Evolutionary conservation across 495 filamentous ascomycete genomes (phyloP).

Genomic region (Durotheca rogersii): DNA sequence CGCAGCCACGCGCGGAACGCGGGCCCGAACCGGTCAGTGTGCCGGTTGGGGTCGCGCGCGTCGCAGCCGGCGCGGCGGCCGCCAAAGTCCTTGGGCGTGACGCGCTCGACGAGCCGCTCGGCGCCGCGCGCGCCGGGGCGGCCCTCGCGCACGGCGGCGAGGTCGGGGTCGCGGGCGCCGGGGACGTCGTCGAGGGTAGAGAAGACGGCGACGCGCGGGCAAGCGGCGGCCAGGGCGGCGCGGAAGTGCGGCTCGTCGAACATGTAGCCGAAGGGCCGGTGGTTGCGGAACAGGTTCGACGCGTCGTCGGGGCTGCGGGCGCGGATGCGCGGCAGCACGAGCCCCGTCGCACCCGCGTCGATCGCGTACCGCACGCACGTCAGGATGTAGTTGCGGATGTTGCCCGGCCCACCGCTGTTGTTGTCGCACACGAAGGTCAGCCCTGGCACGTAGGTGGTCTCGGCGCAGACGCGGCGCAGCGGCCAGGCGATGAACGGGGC

Average conservation of each 20-base stretch:
- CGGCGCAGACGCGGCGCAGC: conserved; percentile 46
- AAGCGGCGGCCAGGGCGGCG: conserved; percentile 33
- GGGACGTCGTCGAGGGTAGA: conserved; percentile 40
- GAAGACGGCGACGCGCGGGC: conserved; percentile 47
- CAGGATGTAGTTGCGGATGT: conserved; percentile 55
- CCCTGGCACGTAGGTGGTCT: conserved; percentile 40
- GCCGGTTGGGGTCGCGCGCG: conserved; percentile 44
- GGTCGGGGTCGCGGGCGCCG: conserved; percentile 24
- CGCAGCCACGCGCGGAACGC: conserved; percentile 36
- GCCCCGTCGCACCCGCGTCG: conserved; percentile 47
- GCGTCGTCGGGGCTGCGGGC: conserved; percentile 35
- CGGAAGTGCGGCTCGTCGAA: conserved; percentile 50
- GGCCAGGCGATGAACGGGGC: conserved; percentile 50
- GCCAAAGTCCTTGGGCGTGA: conserved; percentile 46
- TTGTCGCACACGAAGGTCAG: conserved; percentile 51
- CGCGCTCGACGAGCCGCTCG: conserved; percentile 38
- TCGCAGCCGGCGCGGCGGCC: conserved; percentile 44
- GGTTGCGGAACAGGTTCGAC: conserved; percentile 32
- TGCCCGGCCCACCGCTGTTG: conserved; percentile 54
- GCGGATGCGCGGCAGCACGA: conserved; percentile 49
- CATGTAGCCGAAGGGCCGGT: conserved; percentile 44
- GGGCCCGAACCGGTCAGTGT: conserved; percentile 44
- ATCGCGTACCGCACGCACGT: conserved; percentile 53
- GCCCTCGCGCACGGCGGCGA: neutral
- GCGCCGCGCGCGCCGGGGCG: conserved; percentile 16